phyloP scores from a whole-genome alignment of 2,329 filamentous ascomycete genomes.

The Aspergillus alliaceus region DNA sequence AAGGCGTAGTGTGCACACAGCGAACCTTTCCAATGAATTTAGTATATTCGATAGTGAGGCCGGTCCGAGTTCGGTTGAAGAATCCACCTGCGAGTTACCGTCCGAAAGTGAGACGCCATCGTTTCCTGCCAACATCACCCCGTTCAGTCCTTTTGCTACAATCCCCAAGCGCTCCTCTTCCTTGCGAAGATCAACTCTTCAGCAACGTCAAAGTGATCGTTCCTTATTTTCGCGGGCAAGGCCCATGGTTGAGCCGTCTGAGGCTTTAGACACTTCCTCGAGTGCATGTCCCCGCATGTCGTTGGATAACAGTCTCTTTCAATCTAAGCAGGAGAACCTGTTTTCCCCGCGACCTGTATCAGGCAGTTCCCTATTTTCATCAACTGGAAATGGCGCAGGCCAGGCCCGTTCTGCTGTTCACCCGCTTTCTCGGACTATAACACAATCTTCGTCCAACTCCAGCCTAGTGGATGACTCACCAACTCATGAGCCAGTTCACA shows the following conservation, averaged over 20 bases:
- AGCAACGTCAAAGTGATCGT: conserved; percentile 75
- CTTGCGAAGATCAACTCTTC: conserved; percentile 80
- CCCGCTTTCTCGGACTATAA: conserved; percentile 82
- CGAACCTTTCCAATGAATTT: conserved; percentile 63
- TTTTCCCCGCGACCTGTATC: conserved; percentile 63
- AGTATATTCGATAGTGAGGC: conserved; percentile 69
- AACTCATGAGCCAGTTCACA: conserved; percentile 60
- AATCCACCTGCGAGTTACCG: conserved; percentile 29
- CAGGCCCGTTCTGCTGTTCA: conserved; percentile 58
- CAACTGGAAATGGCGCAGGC: conserved; percentile 29
- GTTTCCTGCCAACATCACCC: conserved; percentile 37
- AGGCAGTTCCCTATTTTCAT: conserved; percentile 45
- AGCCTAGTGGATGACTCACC: conserved; percentile 73
- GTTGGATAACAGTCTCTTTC: conserved; percentile 70
- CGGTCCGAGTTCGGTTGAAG: conserved; percentile 25
- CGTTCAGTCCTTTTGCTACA: conserved; percentile 49
- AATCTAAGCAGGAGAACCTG: conserved; percentile 63
- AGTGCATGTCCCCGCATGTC: conserved; percentile 71
- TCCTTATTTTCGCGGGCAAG: conserved; percentile 51
- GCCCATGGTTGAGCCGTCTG: conserved; percentile 37
- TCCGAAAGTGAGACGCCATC: conserved; percentile 27
- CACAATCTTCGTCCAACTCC: conserved; percentile 80
- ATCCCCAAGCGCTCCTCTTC: conserved; percentile 72
- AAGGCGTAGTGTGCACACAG: conserved; percentile 79
- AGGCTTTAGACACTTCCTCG: conserved; percentile 57